These are phyloP conservation scores for Monosporascus ibericus DNA, from an alignment of 2,329 filamentous ascomycete genomes.

Conservation along the genomic window DNA sequence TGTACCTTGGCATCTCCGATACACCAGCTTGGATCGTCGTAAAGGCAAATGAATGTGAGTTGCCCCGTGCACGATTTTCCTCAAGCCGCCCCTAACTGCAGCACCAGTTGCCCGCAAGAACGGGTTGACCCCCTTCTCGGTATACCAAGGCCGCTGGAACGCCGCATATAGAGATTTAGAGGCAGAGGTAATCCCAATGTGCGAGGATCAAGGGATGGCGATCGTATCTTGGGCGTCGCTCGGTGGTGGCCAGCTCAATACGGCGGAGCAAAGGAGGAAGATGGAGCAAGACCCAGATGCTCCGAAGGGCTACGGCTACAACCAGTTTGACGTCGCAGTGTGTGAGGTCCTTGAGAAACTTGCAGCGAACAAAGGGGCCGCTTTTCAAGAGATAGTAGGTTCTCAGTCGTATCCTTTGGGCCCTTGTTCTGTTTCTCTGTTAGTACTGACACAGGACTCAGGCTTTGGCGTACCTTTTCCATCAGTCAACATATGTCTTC, in stretches of 20 bases:
- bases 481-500: slow-evolving; percentile 10
- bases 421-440: too few species aligned
- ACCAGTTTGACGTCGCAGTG: too few species aligned
- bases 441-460: too few species aligned
- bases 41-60: slow-evolving; percentile 18
- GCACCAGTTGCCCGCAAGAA: slow-evolving; percentile 12
- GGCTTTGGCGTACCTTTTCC: slow-evolving; percentile 7
- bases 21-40: slow-evolving; percentile 26
- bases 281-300: too few species aligned
- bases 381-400: too few species aligned
- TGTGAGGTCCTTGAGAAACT: too few species aligned
- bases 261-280: neutral
- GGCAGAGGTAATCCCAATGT: slow-evolving; percentile 38
- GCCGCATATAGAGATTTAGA: slow-evolving; percentile 34
- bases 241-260: neutral
- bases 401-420: too few species aligned
- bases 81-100: too few species aligned
- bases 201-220: slow-evolving; percentile 7
- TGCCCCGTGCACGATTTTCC: too few species aligned
- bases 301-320: too few species aligned
- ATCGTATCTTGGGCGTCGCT: neutral
- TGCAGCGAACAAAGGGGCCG: too few species aligned
- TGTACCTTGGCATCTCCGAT: slow-evolving; percentile 26
- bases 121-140: slow-evolving; percentile 20
- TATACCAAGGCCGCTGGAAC: slow-evolving; percentile 39